Conservation (phyloP, 176 grass and related monocot genomes). For the Bothriochloa decipiens region DNA sequence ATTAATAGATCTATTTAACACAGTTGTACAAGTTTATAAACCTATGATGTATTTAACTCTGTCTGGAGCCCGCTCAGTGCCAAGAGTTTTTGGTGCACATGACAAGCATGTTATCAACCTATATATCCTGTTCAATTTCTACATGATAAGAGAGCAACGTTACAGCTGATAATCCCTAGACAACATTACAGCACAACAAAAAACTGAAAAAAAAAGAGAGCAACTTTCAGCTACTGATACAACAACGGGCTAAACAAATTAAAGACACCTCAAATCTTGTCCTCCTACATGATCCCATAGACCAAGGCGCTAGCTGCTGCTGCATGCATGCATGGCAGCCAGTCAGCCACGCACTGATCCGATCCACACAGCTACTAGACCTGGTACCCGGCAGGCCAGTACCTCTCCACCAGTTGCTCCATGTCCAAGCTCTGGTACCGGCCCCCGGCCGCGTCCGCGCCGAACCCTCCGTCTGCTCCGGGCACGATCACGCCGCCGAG, state of each 20-base stretch:
- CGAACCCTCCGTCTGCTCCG: conserved; percentile 31
- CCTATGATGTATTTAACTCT: no score
- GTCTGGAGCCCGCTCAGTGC: no score
- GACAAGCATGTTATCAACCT: conserved; percentile 1
- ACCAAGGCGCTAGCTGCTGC: neutral
- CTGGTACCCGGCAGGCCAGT: conserved; percentile 64
- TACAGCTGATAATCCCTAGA: conserved; percentile 26
- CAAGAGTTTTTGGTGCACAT: conserved; percentile 7
- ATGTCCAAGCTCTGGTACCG: conserved; percentile 68
- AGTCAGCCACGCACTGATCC: neutral
- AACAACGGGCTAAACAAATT: conserved; percentile 26
- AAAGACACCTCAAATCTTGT: neutral
- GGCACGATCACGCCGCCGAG: conserved; percentile 36
- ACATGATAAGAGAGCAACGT: conserved; percentile 23
- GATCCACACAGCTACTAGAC: conserved; percentile 16
- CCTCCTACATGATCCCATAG: conserved; percentile 8
- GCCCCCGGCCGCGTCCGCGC: conserved; percentile 18
- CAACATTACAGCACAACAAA: conserved; percentile 12
- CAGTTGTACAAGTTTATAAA: no score
- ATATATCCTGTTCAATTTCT: conserved; percentile 22
- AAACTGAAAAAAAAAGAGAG: neutral
- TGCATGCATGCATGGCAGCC: neutral
- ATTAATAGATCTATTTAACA: no score
- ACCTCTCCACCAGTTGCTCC: conserved; percentile 66
- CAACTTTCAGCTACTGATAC: conserved; percentile 15